phyloP scores from a whole-genome alignment of 1,139 yeast genomes.

The Diutina mesorugosa region DNA sequence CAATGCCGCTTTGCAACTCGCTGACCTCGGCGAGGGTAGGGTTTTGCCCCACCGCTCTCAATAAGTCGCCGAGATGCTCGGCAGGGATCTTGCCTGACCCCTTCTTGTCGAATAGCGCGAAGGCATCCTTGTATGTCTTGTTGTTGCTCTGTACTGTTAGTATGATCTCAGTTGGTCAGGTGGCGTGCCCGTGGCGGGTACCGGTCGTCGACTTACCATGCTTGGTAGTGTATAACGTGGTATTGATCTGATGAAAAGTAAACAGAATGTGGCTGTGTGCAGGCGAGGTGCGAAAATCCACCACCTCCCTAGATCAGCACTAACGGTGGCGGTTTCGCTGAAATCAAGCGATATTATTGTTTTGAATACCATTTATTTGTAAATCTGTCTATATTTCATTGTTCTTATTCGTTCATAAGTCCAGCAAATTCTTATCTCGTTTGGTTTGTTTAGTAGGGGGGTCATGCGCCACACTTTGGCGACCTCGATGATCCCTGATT shows the following conservation, averaged over 20 bases:
- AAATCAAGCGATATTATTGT: too few relatives aligned
- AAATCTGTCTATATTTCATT: too few relatives aligned
- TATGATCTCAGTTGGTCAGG: neutral
- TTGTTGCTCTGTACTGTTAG: slow-evolving; percentile 21
- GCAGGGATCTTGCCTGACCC: slow-evolving; percentile 91
- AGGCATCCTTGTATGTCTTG: slow-evolving; percentile 89
- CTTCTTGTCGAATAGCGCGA: slow-evolving; percentile 91
- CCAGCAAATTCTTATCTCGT: too few relatives aligned
- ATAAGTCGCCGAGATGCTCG: slow-evolving; percentile 80
- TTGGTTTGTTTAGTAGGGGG: too few relatives aligned
- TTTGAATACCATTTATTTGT: too few relatives aligned
- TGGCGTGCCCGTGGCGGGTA: neutral
- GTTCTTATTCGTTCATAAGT: too few relatives aligned
- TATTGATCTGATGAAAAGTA: neutral
- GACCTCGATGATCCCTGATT: neutral
- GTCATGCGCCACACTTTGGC: neutral
- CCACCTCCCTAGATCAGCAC: neutral
- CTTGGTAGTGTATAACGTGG: neutral
- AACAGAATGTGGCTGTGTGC: neutral
- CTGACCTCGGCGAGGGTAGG: slow-evolving; percentile 87
- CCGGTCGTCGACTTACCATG: neutral
- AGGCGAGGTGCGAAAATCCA: neutral
- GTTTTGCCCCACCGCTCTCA: slow-evolving; percentile 96
- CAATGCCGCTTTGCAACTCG: slow-evolving; percentile 46
- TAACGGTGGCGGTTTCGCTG: neutral